Conservation (phyloP, 768 basidiomycete species). For the Russula lepida region DNA sequence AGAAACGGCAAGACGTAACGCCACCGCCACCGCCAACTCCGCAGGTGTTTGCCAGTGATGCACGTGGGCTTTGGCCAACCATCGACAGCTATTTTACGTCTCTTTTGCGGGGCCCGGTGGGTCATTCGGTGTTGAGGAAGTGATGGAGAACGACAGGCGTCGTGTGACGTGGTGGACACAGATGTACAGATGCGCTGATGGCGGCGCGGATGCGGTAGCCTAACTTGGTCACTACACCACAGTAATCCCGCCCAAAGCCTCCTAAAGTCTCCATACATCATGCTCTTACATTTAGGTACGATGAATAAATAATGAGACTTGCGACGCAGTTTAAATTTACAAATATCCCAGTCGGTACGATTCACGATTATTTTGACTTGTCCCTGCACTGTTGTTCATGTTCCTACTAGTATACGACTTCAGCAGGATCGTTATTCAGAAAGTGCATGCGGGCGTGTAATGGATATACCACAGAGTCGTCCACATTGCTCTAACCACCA, state of each 20-base stretch:
- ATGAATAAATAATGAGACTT: background rate
- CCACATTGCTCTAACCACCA: background rate
- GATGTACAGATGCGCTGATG: no score
- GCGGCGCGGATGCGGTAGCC: no score
- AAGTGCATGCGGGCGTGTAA: no score
- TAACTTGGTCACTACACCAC: no score
- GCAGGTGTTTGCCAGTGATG: slow-evolving; percentile 50
- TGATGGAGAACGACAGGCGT: background rate
- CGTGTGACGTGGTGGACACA: slow-evolving; percentile 2
- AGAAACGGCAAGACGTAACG: background rate
- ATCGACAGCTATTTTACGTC: slow-evolving; percentile 59
- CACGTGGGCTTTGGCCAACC: slow-evolving; percentile 46
- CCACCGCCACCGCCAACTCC: slow-evolving; percentile 27
- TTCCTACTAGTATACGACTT: background rate
- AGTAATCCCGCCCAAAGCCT: no score
- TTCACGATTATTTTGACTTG: background rate
- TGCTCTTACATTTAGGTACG: background rate
- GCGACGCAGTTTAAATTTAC: background rate
- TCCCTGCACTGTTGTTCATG: background rate
- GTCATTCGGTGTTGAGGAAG: slow-evolving; percentile 39
- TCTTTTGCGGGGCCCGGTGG: slow-evolving; percentile 61
- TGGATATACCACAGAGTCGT: background rate
- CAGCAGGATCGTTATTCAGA: no score
- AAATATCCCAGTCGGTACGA: no score
- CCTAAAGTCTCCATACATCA: no score